Conservation (phyloP, 352 stramenopile genomes). For the Peronospora destructor region DNA sequence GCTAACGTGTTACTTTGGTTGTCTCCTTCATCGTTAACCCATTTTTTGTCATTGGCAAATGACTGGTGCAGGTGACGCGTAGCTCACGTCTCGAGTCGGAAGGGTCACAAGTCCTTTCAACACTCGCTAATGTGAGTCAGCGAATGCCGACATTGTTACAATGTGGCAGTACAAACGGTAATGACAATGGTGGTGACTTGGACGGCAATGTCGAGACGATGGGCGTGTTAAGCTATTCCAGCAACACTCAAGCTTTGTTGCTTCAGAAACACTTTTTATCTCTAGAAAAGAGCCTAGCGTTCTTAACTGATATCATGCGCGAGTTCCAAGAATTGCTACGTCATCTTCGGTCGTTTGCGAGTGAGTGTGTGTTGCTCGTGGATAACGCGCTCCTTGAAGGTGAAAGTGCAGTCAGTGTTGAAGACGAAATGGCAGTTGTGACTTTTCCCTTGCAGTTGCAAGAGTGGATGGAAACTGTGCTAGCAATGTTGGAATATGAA, state of each 20-base stretch:
- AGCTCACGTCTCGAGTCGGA: constrained; percentile 50
- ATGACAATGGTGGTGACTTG: constrained; percentile 1
- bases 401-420: constrained; percentile 17
- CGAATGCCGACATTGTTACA: constrained; percentile 45
- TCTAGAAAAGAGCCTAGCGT: constrained; percentile 56
- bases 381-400: constrained; percentile 23
- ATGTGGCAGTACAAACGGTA: background rate
- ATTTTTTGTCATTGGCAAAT: constrained; percentile 1
- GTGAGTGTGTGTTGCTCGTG: constrained; percentile 28
- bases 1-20: background rate
- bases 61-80: constrained; percentile 37
- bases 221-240: constrained; percentile 42
- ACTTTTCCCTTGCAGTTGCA: constrained; percentile 29
- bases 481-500: constrained; percentile 62
- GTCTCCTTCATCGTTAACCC: background rate
- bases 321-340: constrained; percentile 43
- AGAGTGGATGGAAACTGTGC: constrained; percentile 75
- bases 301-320: constrained; percentile 45
- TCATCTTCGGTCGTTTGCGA: constrained; percentile 35
- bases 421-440: constrained; percentile 15
- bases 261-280: constrained; percentile 60
- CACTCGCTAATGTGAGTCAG: constrained; percentile 57
- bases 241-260: constrained; percentile 33
- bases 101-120: constrained; percentile 56
- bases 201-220: constrained; percentile 18